Percentiles rank a stretch among this genome's conserved stretches.
Conservation (phyloP, 2,329 filamentous ascomycete genomes). For the Alternaria arborescens region DNA sequence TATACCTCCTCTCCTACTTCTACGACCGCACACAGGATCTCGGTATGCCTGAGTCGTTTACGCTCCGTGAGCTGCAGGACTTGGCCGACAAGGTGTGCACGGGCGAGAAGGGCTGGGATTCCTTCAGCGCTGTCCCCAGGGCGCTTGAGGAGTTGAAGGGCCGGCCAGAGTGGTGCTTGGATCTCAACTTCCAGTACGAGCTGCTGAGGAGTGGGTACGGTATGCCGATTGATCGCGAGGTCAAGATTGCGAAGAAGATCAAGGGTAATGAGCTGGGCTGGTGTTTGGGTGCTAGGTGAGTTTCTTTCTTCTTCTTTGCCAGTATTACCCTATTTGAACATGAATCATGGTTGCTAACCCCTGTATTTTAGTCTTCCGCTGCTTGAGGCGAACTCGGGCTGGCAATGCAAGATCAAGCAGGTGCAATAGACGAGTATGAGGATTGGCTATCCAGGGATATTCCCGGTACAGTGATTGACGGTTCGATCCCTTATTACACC, state of each 20-base stretch:
- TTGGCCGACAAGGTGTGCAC: constrained; percentile 85
- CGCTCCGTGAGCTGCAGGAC: constrained; percentile 86
- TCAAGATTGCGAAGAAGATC: constrained; percentile 99
- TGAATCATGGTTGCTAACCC: too few relatives aligned
- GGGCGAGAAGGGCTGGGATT: constrained; percentile 78
- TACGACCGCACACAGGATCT: constrained; percentile 93
- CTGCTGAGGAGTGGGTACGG: constrained; percentile 95
- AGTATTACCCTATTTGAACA: too few relatives aligned
- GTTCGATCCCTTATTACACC: neutral
- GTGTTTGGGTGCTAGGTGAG: constrained; percentile 92
- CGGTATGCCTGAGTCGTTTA: constrained; percentile 98
- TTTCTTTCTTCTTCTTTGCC: too few relatives aligned
- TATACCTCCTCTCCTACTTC: constrained; percentile 98
- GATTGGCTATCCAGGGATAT: fast-evolving
- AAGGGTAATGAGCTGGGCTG: constrained; percentile 96
- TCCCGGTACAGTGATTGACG: too few relatives aligned
- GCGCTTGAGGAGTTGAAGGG: constrained; percentile 82
- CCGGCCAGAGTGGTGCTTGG: constrained; percentile 90
- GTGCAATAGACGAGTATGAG: constrained; percentile 51
- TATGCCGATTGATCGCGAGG: constrained; percentile 95
- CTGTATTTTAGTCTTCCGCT: constrained; percentile 74
- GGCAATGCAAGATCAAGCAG: constrained; percentile 87
- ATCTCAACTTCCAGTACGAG: constrained; percentile 95
- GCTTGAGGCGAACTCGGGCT: constrained; percentile 81
- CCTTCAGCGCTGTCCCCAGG: constrained; percentile 77